Conservation (phyloP, 495 filamentous ascomycete genomes). For the Zalerion maritima region DNA sequence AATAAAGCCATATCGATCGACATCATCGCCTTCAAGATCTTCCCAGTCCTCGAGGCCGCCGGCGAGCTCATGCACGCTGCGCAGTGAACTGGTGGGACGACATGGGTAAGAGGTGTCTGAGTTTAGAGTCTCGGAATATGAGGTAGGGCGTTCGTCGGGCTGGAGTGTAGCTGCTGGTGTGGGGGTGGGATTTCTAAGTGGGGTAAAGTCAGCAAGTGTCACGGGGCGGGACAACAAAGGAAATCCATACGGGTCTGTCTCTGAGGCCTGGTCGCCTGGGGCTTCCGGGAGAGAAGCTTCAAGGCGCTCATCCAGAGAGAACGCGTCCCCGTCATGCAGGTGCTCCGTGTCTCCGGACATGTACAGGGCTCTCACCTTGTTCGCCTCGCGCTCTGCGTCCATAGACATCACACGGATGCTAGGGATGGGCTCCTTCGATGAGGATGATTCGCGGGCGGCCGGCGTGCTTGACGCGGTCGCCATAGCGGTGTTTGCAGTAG, state of each 20-base stretch:
- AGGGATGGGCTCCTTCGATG: conserved; percentile 10
- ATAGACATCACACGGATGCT: conserved; percentile 48
- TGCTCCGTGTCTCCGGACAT: conserved; percentile 51
- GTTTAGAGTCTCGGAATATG: conserved; percentile 13
- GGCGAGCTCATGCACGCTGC: conserved; percentile 36
- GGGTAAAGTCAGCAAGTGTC: conserved; percentile 14
- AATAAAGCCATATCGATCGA: conserved; percentile 95
- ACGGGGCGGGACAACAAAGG: conserved; percentile 22
- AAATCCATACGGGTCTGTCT: conserved; percentile 37
- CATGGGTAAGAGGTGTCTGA: conserved; percentile 28
- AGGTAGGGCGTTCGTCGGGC: conserved; percentile 11
- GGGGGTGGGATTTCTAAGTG: conserved; percentile 11
- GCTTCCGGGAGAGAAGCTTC: conserved; percentile 30
- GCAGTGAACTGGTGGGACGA: conserved; percentile 20
- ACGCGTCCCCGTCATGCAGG: conserved; percentile 40
- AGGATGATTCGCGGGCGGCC: conserved; percentile 5
- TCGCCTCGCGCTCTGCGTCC: conserved; percentile 73
- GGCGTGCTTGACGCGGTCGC: conserved; percentile 6
- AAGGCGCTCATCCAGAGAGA: conserved; percentile 23
- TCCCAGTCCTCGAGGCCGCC: conserved; percentile 95
- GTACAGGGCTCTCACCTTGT: conserved; percentile 86
- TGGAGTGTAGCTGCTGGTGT: conserved; percentile 13
- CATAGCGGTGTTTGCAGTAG: conserved; percentile 10
- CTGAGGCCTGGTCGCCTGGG: conserved; percentile 33
- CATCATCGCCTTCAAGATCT: conserved; percentile 68